phyloP scores from a whole-genome alignment of 2,329 filamentous ascomycete genomes.

The Chaetomiaceae sp. region DNA sequence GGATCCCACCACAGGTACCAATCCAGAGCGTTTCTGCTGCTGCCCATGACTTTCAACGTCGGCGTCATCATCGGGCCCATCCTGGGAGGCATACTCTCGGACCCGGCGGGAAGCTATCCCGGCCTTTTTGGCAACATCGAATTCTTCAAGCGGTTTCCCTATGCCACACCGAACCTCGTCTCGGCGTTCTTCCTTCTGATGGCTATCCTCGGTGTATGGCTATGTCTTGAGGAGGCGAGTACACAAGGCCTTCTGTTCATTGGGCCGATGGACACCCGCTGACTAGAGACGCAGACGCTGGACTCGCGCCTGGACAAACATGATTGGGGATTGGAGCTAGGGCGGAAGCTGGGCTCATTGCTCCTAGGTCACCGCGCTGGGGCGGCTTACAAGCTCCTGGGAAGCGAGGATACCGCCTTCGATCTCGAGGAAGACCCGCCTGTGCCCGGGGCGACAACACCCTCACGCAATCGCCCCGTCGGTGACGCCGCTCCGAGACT shows the following conservation, averaged over 20 bases:
- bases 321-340: conserved; percentile 42
- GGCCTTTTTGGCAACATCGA: conserved; percentile 41
- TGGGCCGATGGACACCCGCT: conserved; percentile 3
- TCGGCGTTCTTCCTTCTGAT: conserved; percentile 45
- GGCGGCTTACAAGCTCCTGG: conserved; percentile 34
- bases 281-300: conserved; percentile 36
- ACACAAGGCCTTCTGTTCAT: background rate
- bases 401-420: conserved; percentile 29
- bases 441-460: conserved; percentile 8
- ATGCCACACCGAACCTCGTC: conserved; percentile 51
- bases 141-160: conserved; percentile 49
- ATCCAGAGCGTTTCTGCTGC: conserved; percentile 40
- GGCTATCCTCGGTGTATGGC: conserved; percentile 43
- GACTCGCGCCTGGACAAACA: conserved; percentile 40
- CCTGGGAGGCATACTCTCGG: conserved; percentile 43
- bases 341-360: conserved; percentile 33
- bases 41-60: conserved; percentile 68
- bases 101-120: conserved; percentile 42
- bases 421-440: conserved; percentile 32
- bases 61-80: conserved; percentile 57
- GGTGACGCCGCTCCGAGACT: background rate
- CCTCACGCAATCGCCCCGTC: background rate
- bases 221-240: conserved; percentile 48
- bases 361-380: conserved; percentile 18
- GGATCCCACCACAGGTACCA: conserved; percentile 34